A percentile compares a stretch with the other conserved stretches of the same genome.
Conservation (phyloP, 2,329 filamentous ascomycete species). For the Pezicula rhizophila region DNA sequence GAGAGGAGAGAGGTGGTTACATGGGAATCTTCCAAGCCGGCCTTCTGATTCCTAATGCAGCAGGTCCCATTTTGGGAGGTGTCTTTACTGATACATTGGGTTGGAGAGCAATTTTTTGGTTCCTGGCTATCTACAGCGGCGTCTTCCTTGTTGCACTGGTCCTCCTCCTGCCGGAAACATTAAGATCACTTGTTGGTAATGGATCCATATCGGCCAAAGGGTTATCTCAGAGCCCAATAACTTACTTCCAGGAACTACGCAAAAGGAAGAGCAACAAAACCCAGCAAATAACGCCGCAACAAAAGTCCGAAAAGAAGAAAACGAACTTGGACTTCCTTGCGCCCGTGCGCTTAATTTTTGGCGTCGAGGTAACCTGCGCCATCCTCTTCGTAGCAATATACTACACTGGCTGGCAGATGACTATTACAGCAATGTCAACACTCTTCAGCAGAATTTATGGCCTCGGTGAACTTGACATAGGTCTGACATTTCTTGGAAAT, state of each 20-base stretch:
- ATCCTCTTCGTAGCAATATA: conserved; percentile 21
- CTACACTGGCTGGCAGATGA: conserved; percentile 24
- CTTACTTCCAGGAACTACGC: neutral
- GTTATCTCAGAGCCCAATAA: neutral
- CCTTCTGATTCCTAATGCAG: conserved; percentile 30
- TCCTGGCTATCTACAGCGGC: conserved; percentile 39
- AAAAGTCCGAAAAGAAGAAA: conserved; percentile 6
- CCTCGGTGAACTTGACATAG: conserved; percentile 19
- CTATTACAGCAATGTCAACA: conserved; percentile 19
- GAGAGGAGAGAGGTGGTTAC: conserved; percentile 55
- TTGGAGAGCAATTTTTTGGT: conserved; percentile 46
- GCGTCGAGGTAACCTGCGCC: conserved; percentile 17
- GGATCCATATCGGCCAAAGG: conserved; percentile 10
- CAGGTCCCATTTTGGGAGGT: conserved; percentile 45
- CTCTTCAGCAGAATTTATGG: conserved; percentile 18
- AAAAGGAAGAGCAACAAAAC: neutral
- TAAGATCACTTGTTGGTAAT: conserved; percentile 19
- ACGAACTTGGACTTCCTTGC: conserved; percentile 16
- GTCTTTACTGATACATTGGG: conserved; percentile 36
- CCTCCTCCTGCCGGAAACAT: conserved; percentile 19
- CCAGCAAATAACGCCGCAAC: neutral
- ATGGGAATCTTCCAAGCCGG: conserved; percentile 49
- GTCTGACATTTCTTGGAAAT: conserved; percentile 30
- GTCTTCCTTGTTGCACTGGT: conserved; percentile 23
- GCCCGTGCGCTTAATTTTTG: conserved; percentile 19